Conservation (phyloP, 306 rosid genomes). For the Lupinus albus region DNA sequence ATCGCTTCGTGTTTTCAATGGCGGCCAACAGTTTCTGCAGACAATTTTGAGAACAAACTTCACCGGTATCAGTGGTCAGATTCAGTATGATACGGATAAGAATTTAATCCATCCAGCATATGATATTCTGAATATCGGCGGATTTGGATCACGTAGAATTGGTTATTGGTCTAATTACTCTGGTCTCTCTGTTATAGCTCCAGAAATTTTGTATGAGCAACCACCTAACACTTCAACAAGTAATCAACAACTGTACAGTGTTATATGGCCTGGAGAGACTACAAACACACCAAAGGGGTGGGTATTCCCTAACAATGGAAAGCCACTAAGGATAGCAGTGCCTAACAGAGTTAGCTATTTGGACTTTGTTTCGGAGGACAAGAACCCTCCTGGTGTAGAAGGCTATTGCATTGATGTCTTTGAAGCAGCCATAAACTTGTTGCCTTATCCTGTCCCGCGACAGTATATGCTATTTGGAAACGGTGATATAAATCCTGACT, state of each 20-base stretch:
- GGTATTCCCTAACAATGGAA: slow-evolving; percentile 95
- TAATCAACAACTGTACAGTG: slow-evolving; percentile 56
- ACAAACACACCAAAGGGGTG: slow-evolving; percentile 68
- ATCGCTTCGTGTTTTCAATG: slow-evolving; percentile 68
- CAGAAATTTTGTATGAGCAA: slow-evolving; percentile 64
- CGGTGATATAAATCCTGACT: slow-evolving; percentile 70
- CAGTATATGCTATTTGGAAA: slow-evolving; percentile 64
- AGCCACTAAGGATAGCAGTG: slow-evolving; percentile 75
- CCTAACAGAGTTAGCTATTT: slow-evolving; percentile 72
- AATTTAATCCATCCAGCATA: slow-evolving; percentile 72
- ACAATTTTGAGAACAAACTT: slow-evolving; percentile 65
- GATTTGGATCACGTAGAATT: slow-evolving; percentile 59
- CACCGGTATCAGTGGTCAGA: slow-evolving; percentile 73
- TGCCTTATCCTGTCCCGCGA: slow-evolving; percentile 86
- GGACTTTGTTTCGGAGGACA: slow-evolving; percentile 66
- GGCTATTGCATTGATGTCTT: slow-evolving; percentile 91
- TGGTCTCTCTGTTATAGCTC: slow-evolving; percentile 61
- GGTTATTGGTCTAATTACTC: slow-evolving; percentile 94
- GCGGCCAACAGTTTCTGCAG: slow-evolving; percentile 60
- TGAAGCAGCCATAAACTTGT: slow-evolving; percentile 86
- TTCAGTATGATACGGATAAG: slow-evolving; percentile 66
- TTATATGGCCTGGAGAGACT: slow-evolving; percentile 92
- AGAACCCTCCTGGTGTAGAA: slow-evolving; percentile 71
- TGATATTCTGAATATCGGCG: slow-evolving; percentile 78
- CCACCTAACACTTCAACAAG: slow-evolving; percentile 54